phyloP scores from a whole-genome alignment of 805 yeast species.

The Jamesozyma piceae region DNA sequence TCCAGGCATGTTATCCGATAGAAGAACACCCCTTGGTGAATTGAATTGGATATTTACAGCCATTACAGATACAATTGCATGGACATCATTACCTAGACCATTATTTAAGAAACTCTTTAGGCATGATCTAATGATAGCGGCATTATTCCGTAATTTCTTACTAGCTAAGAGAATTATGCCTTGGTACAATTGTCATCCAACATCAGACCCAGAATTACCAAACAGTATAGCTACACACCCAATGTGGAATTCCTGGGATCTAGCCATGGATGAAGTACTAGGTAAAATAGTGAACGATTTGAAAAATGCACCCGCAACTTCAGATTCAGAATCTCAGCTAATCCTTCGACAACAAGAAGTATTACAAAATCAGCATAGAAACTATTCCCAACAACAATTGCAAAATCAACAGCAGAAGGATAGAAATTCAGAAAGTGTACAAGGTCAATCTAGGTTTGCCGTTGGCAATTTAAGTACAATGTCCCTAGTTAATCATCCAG shows the following conservation, averaged over 20 bases:
- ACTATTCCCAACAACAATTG: constrained; percentile 1
- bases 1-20: constrained; percentile 85
- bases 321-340: constrained; percentile 21
- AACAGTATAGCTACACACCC: constrained; percentile 71
- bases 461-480: constrained; percentile 30
- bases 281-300: constrained; percentile 50
- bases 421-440: constrained; percentile 17
- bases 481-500: constrained; percentile 29
- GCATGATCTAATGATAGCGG: constrained; percentile 95
- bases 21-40: constrained; percentile 93
- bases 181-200: constrained; percentile 83
- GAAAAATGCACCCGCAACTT: constrained; percentile 28
- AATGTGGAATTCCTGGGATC: constrained; percentile 98
- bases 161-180: constrained; percentile 93
- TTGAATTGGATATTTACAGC: constrained; percentile 97
- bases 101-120: constrained; percentile 83
- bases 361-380: constrained; percentile 8
- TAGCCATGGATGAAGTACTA: constrained; percentile 90
- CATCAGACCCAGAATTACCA: constrained; percentile 88
- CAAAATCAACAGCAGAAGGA: constrained; percentile 8
- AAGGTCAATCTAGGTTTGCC: constrained; percentile 25
- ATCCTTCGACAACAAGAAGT: constrained; percentile 21
- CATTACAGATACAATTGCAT: constrained; percentile 94
- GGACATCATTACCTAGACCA: constrained; percentile 85
- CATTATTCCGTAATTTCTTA: constrained; percentile 83